Percentiles rank a stretch among this genome's conserved stretches.
Evolutionary conservation across 306 rosid species (phyloP).

Genomic region (Canavalia ensiformis): DNA sequence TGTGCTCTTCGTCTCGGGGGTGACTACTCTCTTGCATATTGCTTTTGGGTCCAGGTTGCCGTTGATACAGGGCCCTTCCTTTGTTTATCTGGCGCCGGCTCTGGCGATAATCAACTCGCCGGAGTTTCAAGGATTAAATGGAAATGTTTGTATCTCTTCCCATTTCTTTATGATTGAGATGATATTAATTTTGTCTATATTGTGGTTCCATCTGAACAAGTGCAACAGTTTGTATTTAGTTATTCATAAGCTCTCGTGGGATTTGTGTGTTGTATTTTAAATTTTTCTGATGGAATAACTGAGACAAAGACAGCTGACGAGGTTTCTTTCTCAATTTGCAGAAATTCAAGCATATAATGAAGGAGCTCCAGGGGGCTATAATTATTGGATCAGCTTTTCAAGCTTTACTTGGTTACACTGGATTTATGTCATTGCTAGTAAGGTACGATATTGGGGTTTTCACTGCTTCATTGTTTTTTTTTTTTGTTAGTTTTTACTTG

Average conservation of each 20-base stretch:
- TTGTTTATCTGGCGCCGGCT: conserved; percentile 89
- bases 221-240: conserved; percentile 16
- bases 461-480: conserved; percentile 15
- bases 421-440: conserved; percentile 85
- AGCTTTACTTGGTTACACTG: conserved; percentile 91
- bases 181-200: conserved; percentile 15
- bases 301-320: conserved; percentile 10
- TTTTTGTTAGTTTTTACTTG: conserved; percentile 7
- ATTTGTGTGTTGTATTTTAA: conserved; percentile 4
- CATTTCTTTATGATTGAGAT: conserved; percentile 34
- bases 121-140: conserved; percentile 84
- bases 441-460: conserved; percentile 65
- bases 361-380: conserved; percentile 97
- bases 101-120: conserved; percentile 89
- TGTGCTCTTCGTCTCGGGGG: conserved; percentile 86
- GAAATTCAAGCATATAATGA: conserved; percentile 97
- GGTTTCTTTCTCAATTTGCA: conserved; percentile 53
- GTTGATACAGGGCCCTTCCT: conserved; percentile 95
- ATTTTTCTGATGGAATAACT: conserved; percentile 10
- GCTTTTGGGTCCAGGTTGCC: conserved; percentile 94
- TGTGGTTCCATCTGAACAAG: neutral
- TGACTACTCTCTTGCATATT: conserved; percentile 89
- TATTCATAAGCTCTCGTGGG: neutral
- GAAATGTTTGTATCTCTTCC: conserved; percentile 69
- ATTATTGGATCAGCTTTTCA: conserved; percentile 93